Conservation (phyloP, 2,329 filamentous ascomycete species). For the Epichloe aotearoae region DNA sequence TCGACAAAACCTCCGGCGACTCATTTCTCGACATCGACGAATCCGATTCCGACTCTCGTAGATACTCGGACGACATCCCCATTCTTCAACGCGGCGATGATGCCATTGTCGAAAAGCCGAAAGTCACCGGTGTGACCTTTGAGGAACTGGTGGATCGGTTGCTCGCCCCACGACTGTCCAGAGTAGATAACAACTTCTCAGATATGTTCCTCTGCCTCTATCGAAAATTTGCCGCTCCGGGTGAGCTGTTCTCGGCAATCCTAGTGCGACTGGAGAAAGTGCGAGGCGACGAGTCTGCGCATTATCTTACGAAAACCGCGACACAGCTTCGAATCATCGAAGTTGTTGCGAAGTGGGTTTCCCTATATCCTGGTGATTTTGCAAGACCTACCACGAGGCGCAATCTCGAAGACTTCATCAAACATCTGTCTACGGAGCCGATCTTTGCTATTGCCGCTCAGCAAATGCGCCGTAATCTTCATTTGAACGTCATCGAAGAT, state of each 20-base stretch:
- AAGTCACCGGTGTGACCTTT: conserved; percentile 40
- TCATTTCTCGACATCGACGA: conserved; percentile 58
- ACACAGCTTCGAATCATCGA: conserved; percentile 74
- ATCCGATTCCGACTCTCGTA: conserved; percentile 52
- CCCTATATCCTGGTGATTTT: conserved; percentile 85
- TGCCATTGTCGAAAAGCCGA: conserved; percentile 36
- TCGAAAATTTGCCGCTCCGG: conserved; percentile 79
- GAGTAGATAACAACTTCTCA: conserved; percentile 77
- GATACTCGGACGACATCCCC: conserved; percentile 54
- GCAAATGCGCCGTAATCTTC: conserved; percentile 70
- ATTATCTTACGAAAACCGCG: conserved; percentile 64
- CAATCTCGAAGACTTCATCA: conserved; percentile 62
- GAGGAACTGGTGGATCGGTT: conserved; percentile 79
- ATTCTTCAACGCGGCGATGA: conserved; percentile 56
- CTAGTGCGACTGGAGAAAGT: conserved; percentile 61
- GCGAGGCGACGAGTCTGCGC: conserved; percentile 50
- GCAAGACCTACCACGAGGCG: conserved; percentile 61
- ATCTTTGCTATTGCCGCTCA: conserved; percentile 76
- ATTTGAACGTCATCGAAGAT: conserved; percentile 61
- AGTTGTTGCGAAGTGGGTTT: conserved; percentile 79
- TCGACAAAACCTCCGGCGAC: conserved; percentile 33
- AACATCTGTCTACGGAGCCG: conserved; percentile 58
- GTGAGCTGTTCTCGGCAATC: conserved; percentile 64
- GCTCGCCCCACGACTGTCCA: conserved; percentile 66
- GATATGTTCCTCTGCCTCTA: conserved; percentile 87